Evolutionary conservation across 768 basidiomycete genomes (phyloP).

Genomic region (Symmetrospora coprosmae): DNA sequence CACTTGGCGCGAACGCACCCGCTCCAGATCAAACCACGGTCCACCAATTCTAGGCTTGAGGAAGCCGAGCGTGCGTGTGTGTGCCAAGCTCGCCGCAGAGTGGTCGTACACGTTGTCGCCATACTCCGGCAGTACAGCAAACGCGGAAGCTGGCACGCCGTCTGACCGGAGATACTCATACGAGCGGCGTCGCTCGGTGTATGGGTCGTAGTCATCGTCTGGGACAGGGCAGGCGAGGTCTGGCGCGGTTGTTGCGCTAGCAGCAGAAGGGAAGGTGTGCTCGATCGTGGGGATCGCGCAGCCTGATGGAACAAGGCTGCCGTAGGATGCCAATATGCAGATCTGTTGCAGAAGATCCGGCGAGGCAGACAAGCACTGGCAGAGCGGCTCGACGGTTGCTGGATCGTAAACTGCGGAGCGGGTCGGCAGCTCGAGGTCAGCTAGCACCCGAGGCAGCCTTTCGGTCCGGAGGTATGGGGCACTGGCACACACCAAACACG

Average conservation of each 20-base stretch:
- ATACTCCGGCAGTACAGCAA: not conserved
- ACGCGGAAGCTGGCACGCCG: not conserved
- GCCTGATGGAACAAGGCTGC: not conserved
- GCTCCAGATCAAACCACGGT: slow-evolving; percentile 47
- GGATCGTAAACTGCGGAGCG: too few relatives aligned
- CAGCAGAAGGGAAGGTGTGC: not conserved
- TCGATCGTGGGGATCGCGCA: not conserved
- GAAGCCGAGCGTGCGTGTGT: slow-evolving; percentile 22
- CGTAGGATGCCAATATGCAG: not conserved
- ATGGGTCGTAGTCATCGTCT: slow-evolving; percentile 10
- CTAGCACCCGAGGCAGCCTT: too few relatives aligned
- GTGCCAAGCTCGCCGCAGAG: slow-evolving; percentile 13
- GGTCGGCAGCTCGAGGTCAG: too few relatives aligned
- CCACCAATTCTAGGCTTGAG: slow-evolving; percentile 35
- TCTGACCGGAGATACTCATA: not conserved
- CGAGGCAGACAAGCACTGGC: too few relatives aligned
- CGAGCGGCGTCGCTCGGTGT: not conserved
- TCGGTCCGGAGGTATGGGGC: too few relatives aligned
- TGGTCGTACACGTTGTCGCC: slow-evolving; percentile 13
- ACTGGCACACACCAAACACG: slow-evolving; percentile 25
- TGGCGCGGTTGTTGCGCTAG: not conserved
- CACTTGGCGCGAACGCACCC: slow-evolving; percentile 34
- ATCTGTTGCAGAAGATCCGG: too few relatives aligned
- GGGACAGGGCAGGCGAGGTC: not conserved
- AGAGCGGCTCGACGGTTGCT: too few relatives aligned